Conservation (phyloP, 2,329 filamentous ascomycete species). For the Apiospora phragmitis region DNA sequence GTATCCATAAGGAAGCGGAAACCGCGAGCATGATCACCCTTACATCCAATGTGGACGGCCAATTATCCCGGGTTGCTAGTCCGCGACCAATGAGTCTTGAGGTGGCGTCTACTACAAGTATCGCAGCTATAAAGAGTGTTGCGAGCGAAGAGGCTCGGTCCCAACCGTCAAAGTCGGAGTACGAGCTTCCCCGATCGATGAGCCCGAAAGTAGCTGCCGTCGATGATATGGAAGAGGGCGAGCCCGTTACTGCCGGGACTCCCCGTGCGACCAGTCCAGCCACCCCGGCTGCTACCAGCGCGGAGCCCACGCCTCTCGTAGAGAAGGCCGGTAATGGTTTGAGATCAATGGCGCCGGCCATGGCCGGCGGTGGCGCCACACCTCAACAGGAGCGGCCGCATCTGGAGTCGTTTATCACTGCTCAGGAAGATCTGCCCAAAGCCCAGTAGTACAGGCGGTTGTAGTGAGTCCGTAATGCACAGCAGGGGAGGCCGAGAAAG, state of each 20-base stretch:
- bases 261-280: slow-evolving; percentile 13
- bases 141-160: slow-evolving; percentile 11
- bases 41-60: slow-evolving; percentile 40
- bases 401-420: slow-evolving; percentile 58
- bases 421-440: slow-evolving; percentile 44
- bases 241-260: slow-evolving; percentile 16
- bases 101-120: background rate
- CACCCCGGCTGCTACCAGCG: slow-evolving; percentile 15
- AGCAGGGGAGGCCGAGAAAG: background rate
- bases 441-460: slow-evolving; percentile 21
- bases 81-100: slow-evolving; percentile 35
- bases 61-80: slow-evolving; percentile 31
- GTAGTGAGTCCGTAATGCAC: background rate
- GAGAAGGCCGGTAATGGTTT: slow-evolving; percentile 11
- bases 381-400: slow-evolving; percentile 23
- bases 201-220: slow-evolving; percentile 18
- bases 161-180: slow-evolving; percentile 15
- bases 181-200: background rate
- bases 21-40: slow-evolving; percentile 73
- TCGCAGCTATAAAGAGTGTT: slow-evolving; percentile 15
- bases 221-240: slow-evolving; percentile 18
- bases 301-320: slow-evolving; percentile 16
- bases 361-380: slow-evolving; percentile 11
- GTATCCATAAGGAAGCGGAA: slow-evolving; percentile 61
- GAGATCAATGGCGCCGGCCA: slow-evolving; percentile 15